These are phyloP conservation scores for Xylaria acuta DNA, from an alignment of 495 filamentous ascomycete genomes.

Conservation along the genomic window DNA sequence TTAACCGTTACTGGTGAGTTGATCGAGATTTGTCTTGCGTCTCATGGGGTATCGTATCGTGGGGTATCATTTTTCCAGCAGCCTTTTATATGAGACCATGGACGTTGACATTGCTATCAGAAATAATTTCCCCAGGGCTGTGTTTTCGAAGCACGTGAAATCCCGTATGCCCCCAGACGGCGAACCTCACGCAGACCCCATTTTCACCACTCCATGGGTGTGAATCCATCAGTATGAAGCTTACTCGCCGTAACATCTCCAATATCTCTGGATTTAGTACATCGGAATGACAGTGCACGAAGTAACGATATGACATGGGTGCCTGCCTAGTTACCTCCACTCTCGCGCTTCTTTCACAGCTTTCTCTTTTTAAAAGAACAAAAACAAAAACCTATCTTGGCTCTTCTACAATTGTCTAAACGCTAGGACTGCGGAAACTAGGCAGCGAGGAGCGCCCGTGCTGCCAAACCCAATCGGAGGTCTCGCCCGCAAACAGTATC, in stretches of 20 bases:
- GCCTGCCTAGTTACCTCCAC: background rate
- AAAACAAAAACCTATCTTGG: conserved; percentile 7
- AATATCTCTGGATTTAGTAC: background rate
- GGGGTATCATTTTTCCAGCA: background rate
- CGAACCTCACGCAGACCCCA: conserved; percentile 10
- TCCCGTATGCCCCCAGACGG: background rate
- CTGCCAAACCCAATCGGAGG: conserved; percentile 9
- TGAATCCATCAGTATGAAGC: conserved; percentile 8
- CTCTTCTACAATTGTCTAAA: background rate
- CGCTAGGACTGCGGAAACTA: background rate
- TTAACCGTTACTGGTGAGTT: conserved; percentile 1
- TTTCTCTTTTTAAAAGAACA: background rate
- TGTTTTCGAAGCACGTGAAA: background rate
- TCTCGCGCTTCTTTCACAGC: background rate
- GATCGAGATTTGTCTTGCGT: background rate
- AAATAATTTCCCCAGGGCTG: background rate
- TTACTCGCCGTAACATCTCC: background rate
- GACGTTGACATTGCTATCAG: background rate
- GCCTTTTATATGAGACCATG: conserved; percentile 12
- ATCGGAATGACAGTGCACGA: background rate
- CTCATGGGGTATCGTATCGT: background rate
- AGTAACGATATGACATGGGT: background rate
- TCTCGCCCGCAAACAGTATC: background rate
- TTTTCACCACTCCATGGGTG: background rate
- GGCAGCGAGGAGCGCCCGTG: background rate